Evolutionary conservation across 768 basidiomycete species (phyloP).

Genomic region (Russula dissimulans): DNA sequence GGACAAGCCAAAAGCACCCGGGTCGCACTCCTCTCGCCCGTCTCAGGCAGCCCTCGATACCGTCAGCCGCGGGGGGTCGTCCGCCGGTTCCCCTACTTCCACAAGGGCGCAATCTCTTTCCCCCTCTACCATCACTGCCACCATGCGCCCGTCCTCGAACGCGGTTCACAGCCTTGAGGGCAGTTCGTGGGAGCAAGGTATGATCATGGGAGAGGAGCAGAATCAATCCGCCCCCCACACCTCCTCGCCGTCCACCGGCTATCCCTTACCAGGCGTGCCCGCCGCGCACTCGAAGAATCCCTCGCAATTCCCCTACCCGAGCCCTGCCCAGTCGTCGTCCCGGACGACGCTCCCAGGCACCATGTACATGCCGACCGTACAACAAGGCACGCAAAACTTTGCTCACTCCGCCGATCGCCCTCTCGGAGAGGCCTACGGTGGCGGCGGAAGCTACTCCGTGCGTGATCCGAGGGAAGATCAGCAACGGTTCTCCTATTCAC

Average conservation of each 20-base stretch:
- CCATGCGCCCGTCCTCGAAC: slow-evolving; percentile 30
- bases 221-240: slow-evolving; percentile 22
- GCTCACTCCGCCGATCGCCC: slow-evolving; percentile 44
- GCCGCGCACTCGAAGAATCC: neutral
- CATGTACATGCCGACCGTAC: slow-evolving; percentile 27
- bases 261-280: slow-evolving; percentile 11
- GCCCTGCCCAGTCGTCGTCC: slow-evolving; percentile 27
- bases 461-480: slow-evolving; percentile 42
- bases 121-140: slow-evolving; percentile 45
- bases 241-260: slow-evolving; percentile 31
- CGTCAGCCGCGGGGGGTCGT: slow-evolving; percentile 18
- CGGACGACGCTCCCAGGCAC: slow-evolving; percentile 35
- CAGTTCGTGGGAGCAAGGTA: slow-evolving; percentile 46
- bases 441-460: slow-evolving; percentile 31
- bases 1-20: slow-evolving; percentile 52
- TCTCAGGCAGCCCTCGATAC: slow-evolving; percentile 12
- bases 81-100: slow-evolving; percentile 34
- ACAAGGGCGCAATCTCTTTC: slow-evolving; percentile 52
- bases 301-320: slow-evolving; percentile 17
- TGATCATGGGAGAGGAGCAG: slow-evolving; percentile 42
- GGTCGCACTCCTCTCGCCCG: slow-evolving; percentile 8
- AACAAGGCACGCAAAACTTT: slow-evolving; percentile 31
- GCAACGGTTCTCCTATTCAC: slow-evolving; percentile 46
- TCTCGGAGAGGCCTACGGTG: slow-evolving; percentile 37
- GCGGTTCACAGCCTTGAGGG: slow-evolving; percentile 36